Evolutionary conservation across 23 red algal species (phyloP), one percentile per base, ranked within the genome.

Genomic region (Chondrus crispus): DNA sequence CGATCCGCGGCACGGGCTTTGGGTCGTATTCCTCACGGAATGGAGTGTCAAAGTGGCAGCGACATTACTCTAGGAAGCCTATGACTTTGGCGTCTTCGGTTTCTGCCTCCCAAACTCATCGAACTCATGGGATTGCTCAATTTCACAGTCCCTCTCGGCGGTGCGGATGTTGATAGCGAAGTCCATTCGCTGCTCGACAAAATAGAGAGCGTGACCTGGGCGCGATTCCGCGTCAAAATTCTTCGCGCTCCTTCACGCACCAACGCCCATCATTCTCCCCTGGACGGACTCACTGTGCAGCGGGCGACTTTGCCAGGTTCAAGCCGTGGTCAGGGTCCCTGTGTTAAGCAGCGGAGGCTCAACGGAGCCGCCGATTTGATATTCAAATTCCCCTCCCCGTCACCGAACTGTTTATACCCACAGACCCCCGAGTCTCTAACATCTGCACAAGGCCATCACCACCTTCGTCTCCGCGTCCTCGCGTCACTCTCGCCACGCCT

Each of bases 31-130:
- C 35, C 10, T 46, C 26, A 85, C 81, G 22, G 81, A 68, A 46
- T 85, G 57, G 81, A 43, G 54, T 18, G 52, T 43, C 37, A 41
- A 36, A 1, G 57, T 39, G 38, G 81, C 51, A 33, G 38, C 39
- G 7, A 38, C 39, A 4, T 58, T 85, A 2, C 7, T 66, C 2
- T 45, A 20, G 52, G 81, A 68, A 44, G 81, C 37, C 2, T 38
- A 85, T 26, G 81, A 68, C 33, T 43, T 63, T 85, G 58, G 5
- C 26, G 55, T 36, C 36, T 85, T 4, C 46, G 53, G 81, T 85
- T 36, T 62, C 26, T 85, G 37, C 57, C 81, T 11, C 13, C 26
- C 43, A 16, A 41, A 16, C n/a, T 85, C 37, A 53, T 53, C 28
- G 2, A 11, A 5, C 18, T 45, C 58, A 44, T 85, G 28, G 24